These are phyloP conservation scores for Sodiomyces alkalinus DNA, from an alignment of 2,329 filamentous ascomycete genomes.

Conservation along the genomic window DNA sequence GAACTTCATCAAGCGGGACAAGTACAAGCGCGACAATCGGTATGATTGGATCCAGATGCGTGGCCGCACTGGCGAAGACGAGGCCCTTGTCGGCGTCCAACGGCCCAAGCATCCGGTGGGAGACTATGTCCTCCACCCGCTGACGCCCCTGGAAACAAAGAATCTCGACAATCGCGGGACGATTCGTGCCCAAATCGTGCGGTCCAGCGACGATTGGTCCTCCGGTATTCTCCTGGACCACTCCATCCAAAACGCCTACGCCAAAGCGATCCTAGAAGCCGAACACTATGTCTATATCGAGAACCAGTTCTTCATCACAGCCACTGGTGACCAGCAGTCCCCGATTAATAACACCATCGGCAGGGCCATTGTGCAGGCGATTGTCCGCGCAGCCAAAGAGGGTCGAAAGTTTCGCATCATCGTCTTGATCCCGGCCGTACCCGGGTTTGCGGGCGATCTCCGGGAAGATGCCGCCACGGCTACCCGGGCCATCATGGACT, in stretches of 20 bases:
- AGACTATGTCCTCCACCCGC: constrained; percentile 69
- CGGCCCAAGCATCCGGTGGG: constrained; percentile 80
- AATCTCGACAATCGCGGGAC: constrained; percentile 50
- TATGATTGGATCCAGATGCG: constrained; percentile 78
- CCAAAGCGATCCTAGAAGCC: constrained; percentile 70
- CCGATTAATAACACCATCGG: constrained; percentile 85
- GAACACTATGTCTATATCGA: constrained; percentile 95
- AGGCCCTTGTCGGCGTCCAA: constrained; percentile 79
- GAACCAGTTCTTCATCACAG: constrained; percentile 97
- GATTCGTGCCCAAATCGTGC: constrained; percentile 70
- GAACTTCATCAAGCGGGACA: constrained; percentile 96
- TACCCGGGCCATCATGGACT: constrained; percentile 93
- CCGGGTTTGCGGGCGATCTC: constrained; percentile 87
- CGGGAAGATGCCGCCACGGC: constrained; percentile 69
- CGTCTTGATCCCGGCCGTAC: constrained; percentile 77
- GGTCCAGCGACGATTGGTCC: constrained; percentile 86
- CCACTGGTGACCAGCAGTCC: constrained; percentile 73
- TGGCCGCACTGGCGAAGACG: constrained; percentile 60
- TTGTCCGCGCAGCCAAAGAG: constrained; percentile 67
- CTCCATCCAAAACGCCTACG: constrained; percentile 78
- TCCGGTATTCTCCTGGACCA: constrained; percentile 76
- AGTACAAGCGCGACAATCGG: constrained; percentile 77
- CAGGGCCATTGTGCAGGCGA: constrained; percentile 77
- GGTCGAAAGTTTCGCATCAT: constrained; percentile 82
- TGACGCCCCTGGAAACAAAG: constrained; percentile 54